phyloP scores from a whole-genome alignment of 1,139 yeast species.

The Komagataea norvegica region DNA sequence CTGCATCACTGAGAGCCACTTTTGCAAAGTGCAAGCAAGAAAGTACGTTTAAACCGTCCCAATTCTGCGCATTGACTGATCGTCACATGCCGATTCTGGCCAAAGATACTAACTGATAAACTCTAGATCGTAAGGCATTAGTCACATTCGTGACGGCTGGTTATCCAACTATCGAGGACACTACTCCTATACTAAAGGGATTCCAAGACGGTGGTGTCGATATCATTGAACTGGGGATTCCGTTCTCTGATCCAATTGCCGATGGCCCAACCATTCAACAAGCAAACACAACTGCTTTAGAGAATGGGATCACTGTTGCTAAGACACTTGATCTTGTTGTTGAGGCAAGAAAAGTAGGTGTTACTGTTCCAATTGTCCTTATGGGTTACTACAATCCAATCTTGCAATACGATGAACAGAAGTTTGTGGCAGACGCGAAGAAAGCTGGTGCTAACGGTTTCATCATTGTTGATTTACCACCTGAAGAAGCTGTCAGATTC shows the following conservation, averaged over 20 bases:
- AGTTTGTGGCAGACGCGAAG: constrained; percentile 69
- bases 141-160: constrained; percentile 95
- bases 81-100: constrained; percentile 15
- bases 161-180: constrained; percentile 81
- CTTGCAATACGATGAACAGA: constrained; percentile 81
- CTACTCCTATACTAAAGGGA: constrained; percentile 79
- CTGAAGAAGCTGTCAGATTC: constrained; percentile 91
- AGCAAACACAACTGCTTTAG: constrained; percentile 74
- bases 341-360: constrained; percentile 76
- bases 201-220: constrained; percentile 96
- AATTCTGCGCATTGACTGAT: too few species aligned
- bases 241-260: constrained; percentile 98
- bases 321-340: constrained; percentile 65
- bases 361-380: constrained; percentile 79
- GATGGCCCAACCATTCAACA: constrained; percentile 96
- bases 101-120: neutral
- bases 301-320: constrained; percentile 72
- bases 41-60: too few species aligned
- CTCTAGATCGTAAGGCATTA: constrained; percentile 68
- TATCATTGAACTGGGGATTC: constrained; percentile 89
- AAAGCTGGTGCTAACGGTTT: constrained; percentile 94
- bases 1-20: constrained; percentile 62
- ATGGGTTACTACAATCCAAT: constrained; percentile 99
- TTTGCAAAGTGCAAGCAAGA: constrained; percentile 67
- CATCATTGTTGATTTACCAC: constrained; percentile 92